Conservation (phyloP, 2,329 filamentous ascomycete genomes). For the Colletotrichum musae region DNA sequence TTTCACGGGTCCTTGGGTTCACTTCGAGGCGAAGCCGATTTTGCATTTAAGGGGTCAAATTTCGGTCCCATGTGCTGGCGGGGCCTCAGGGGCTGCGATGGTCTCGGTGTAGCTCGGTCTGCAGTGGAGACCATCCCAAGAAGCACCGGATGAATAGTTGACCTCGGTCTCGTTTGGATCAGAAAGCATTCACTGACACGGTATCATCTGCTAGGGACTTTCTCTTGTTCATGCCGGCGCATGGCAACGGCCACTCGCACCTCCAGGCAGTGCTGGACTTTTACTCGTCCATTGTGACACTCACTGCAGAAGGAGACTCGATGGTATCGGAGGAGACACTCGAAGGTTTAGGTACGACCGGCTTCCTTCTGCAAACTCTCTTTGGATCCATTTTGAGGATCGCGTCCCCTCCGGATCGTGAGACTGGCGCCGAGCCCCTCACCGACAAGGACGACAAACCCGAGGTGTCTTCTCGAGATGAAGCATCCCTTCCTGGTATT, state of each 20-base stretch:
- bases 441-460: slow-evolving; percentile 22
- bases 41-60: background rate
- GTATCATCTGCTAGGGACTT: slow-evolving; percentile 77
- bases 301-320: slow-evolving; percentile 95
- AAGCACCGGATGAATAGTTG: background rate
- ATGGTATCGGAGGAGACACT: slow-evolving; percentile 91
- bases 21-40: background rate
- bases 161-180: background rate
- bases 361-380: slow-evolving; percentile 78
- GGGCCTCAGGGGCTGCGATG: slow-evolving; percentile 20
- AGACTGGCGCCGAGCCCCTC: slow-evolving; percentile 42
- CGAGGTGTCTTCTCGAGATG: slow-evolving; percentile 31
- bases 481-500: slow-evolving; percentile 24
- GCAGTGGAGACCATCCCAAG: background rate
- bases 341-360: slow-evolving; percentile 92
- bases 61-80: slow-evolving; percentile 11
- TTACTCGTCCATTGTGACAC: slow-evolving; percentile 88
- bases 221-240: slow-evolving; percentile 85
- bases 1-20: background rate
- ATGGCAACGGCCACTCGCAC: slow-evolving; percentile 72
- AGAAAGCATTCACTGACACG: slow-evolving; percentile 20
- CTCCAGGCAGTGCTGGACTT: slow-evolving; percentile 90
- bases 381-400: slow-evolving; percentile 83
- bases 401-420: slow-evolving; percentile 63
- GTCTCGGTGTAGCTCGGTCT: slow-evolving; percentile 15